Base-by-base conservation (phyloP, 2,329 filamentous ascomycete genomes). In the Ophiocordyceps polyrhachis-furcata region DNA sequence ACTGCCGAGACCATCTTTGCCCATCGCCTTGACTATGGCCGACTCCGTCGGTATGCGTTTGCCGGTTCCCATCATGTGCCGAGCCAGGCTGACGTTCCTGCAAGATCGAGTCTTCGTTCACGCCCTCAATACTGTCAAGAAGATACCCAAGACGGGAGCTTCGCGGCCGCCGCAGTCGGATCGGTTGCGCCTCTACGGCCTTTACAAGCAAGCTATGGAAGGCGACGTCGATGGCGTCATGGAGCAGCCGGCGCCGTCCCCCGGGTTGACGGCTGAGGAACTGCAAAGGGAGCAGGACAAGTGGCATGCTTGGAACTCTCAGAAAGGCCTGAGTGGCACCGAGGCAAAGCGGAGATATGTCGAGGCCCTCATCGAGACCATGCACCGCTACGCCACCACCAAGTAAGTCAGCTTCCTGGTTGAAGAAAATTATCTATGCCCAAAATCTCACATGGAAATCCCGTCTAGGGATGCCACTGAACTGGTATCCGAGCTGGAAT, bases 171-270 rank as follows among this genome's bases (percentile, higher is more conserved):
- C 91, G 42, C 76, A 87, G 2, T 69, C 74, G 49, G 88, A 93
- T 57, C 81, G 91, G 47, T 71, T 98, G 53, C 83, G 83, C 47
- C 81, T 98, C 49, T 98, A 98, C 80, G 91, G 91, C 51, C 73
- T 98, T 52, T 98, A 98, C 69, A 98, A 98, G 61, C 91, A 98
- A 64, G 87, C 87, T 49, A 96, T 96, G 91, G 88, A 98, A 68
- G 91, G 91, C 43, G 86, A 98, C 62, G 88, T 96, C 31, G 83
- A 91, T 53, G 84, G 85, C 43, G 86, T 96, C 43, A 93, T 95
- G 81, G 81, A 89, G 55, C 76, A 87, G 41, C 89, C 91, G 37
- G 68, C 66, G 40, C 55, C 61, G 43, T 67, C 64, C 19, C 64
- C 66, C 9, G 66, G 68, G 47, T 58, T 70, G 48, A 57, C 65